A percentile compares a stretch with the other conserved stretches of the same genome.
Evolutionary conservation across 257 asterid genomes (phyloP).

Genomic region (Avicennia marina): DNA sequence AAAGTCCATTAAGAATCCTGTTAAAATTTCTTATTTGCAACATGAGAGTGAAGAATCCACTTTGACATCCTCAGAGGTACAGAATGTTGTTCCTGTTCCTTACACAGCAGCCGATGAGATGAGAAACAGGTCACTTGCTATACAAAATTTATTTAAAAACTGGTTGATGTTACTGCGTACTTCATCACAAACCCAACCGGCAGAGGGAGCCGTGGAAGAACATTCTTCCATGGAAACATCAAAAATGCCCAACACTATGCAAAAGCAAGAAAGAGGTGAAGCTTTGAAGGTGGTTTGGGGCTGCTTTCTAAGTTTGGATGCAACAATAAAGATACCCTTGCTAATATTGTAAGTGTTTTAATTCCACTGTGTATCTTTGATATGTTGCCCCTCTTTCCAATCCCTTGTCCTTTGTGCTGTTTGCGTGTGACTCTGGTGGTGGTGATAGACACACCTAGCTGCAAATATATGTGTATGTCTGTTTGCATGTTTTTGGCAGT

Average conservation of each 20-base stretch:
- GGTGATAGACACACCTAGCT: not conserved
- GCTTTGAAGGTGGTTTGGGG: conserved; percentile 46
- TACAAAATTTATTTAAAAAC: conserved; percentile 61
- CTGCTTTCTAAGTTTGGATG: conserved; percentile 59
- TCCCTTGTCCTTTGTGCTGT: too few species aligned
- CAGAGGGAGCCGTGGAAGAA: conserved; percentile 40
- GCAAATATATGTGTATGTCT: not conserved
- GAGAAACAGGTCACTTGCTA: conserved; percentile 48
- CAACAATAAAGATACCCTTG: conserved; percentile 65
- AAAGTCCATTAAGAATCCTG: conserved; percentile 49
- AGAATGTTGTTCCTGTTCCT: conserved; percentile 49
- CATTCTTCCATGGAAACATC: conserved; percentile 38
- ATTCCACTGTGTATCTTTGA: not conserved
- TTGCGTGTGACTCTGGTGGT: not conserved
- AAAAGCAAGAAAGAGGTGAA: conserved; percentile 35
- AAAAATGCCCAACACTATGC: conserved; percentile 29
- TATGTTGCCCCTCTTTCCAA: too few species aligned
- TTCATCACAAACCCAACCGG: conserved; percentile 35
- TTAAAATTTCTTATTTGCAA: conserved; percentile 60
- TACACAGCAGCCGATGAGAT: conserved; percentile 46
- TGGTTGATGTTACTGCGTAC: conserved; percentile 67
- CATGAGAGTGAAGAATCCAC: conserved; percentile 58
- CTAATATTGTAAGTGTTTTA: conserved; percentile 62
- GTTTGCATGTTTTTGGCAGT: not conserved
- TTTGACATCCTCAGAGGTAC: conserved; percentile 52